Evolutionary conservation across 768 basidiomycete genomes (phyloP), one percentile per base, ranked within the genome.

Genomic region (Paxillus involutus): DNA sequence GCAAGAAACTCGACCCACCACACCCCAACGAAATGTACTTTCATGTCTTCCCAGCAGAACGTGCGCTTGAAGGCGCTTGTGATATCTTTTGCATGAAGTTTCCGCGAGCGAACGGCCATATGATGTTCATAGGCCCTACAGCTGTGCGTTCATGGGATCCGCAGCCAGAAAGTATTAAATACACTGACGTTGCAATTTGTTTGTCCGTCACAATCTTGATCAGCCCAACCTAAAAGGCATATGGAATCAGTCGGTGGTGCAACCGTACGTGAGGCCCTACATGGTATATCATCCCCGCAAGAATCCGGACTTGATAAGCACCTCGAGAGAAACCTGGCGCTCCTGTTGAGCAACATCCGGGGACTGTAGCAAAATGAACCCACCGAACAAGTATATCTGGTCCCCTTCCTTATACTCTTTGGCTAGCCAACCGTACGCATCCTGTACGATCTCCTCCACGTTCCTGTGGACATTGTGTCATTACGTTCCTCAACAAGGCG

Each of bases 1-100:
- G 26, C 26, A 21, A 51, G 56, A 3, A 19, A 29, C 19, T 11
- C 4, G 21, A 60, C 75, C 13, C 53, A 80, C 81, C 79, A 82
- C 11, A 78, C 76, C 1, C 82, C 82, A 24, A 83, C 67, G 44
- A 83, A 83, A 35, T 82, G 77, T 6, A 82, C 74, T 21, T 64
- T 57, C 1, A 79, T 71, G 36, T 73, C 69, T 29, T 72, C 71
- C 65, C 65, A 65, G 3, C 76, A 79, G 53, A 80, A 80, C 0
- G 78, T 71, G 13, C 70, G 68, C 64, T 78, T 81, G 65, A 81
- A 82, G 17, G 57, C 63, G 46, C 39, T 54, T 3, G 52, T 59
- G 17, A 55, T 60, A 44, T 49, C 59, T 53, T 50, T 57, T 24
- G 64, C 50, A 53, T 59, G 67, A 16, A 55, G 55, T 33, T 53